Evolutionary conservation across 2,329 filamentous ascomycete species (phyloP).

Genomic region (Paraphaeosphaeria sporulosa): DNA sequence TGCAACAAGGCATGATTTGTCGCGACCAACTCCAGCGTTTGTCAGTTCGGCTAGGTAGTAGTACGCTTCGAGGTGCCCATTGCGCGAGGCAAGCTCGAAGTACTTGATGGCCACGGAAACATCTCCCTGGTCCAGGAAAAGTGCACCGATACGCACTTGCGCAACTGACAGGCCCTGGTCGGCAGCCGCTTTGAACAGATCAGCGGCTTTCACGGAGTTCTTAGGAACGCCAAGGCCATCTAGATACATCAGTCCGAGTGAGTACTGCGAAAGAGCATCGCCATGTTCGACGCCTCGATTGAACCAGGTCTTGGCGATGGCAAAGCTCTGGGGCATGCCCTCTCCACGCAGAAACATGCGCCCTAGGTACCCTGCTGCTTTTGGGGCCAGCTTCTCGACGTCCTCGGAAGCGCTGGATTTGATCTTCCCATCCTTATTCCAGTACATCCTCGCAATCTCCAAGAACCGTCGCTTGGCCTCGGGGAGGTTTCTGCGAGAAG

Average conservation of each 20-base stretch:
- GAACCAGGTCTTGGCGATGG: conserved; percentile 82
- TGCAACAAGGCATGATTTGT: conserved; percentile 79
- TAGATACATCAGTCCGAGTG: conserved; percentile 82
- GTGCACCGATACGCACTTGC: conserved; percentile 80
- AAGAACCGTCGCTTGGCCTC: conserved; percentile 83
- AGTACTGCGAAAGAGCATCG: conserved; percentile 85
- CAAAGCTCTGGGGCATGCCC: conserved; percentile 79
- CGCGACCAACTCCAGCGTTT: conserved; percentile 79
- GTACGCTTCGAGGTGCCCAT: conserved; percentile 85
- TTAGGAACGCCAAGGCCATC: conserved; percentile 76
- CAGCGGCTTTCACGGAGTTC: conserved; percentile 75
- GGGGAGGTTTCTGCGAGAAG: conserved; percentile 74
- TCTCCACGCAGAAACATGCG: conserved; percentile 91
- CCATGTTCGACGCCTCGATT: conserved; percentile 76
- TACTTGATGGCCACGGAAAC: conserved; percentile 81
- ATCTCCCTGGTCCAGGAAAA: conserved; percentile 90
- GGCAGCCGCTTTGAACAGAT: conserved; percentile 79
- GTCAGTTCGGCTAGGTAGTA: conserved; percentile 93
- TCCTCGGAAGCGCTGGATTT: conserved; percentile 72
- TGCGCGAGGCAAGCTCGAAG: conserved; percentile 84
- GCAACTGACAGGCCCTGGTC: conserved; percentile 82
- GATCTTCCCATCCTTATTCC: conserved; percentile 79
- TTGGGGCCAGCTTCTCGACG: conserved; percentile 80
- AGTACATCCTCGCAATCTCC: conserved; percentile 80
- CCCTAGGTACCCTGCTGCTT: conserved; percentile 86